Conservation (phyloP, 805 yeast species). For the Starmerella cellae region DNA sequence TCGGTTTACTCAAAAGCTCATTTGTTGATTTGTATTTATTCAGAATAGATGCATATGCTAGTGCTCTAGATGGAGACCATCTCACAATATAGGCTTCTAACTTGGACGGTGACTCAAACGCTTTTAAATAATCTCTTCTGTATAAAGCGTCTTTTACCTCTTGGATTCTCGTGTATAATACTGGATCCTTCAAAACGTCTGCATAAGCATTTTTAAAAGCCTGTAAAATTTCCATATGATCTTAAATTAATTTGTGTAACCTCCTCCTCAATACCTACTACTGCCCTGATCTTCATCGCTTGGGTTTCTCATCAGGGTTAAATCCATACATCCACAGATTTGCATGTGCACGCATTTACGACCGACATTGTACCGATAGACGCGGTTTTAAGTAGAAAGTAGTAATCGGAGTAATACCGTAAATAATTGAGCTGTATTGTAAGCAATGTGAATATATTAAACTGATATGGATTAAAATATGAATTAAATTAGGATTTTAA, state of each 20-base stretch:
- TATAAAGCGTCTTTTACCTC: slow-evolving; percentile 54
- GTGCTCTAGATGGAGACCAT: slow-evolving; percentile 77
- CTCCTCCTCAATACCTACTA: slow-evolving; percentile 15
- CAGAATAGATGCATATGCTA: slow-evolving; percentile 59
- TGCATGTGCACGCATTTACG: too few relatives aligned
- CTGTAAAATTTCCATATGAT: slow-evolving; percentile 18
- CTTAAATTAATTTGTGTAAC: background rate
- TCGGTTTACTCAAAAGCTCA: slow-evolving; percentile 22
- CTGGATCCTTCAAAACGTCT: slow-evolving; percentile 17
- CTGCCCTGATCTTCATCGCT: slow-evolving; percentile 82
- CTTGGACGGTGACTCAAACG: slow-evolving; percentile 51
- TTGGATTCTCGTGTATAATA: slow-evolving; percentile 40
- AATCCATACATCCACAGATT: too few relatives aligned
- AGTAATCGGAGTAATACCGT: too few relatives aligned
- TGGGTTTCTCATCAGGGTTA: too few relatives aligned
- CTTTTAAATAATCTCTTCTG: slow-evolving; percentile 55
- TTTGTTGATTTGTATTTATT: slow-evolving; percentile 33
- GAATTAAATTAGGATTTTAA: slow-evolving; percentile 9
- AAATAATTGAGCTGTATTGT: background rate
- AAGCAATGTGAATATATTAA: background rate
- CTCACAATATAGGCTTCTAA: slow-evolving; percentile 67
- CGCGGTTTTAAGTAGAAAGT: too few relatives aligned
- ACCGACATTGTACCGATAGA: too few relatives aligned
- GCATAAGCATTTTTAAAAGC: slow-evolving; percentile 22
- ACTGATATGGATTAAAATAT: too few relatives aligned